These are phyloP conservation scores for Gymnopilus junonius DNA, from an alignment of 768 basidiomycete genomes.

Conservation along the genomic window DNA sequence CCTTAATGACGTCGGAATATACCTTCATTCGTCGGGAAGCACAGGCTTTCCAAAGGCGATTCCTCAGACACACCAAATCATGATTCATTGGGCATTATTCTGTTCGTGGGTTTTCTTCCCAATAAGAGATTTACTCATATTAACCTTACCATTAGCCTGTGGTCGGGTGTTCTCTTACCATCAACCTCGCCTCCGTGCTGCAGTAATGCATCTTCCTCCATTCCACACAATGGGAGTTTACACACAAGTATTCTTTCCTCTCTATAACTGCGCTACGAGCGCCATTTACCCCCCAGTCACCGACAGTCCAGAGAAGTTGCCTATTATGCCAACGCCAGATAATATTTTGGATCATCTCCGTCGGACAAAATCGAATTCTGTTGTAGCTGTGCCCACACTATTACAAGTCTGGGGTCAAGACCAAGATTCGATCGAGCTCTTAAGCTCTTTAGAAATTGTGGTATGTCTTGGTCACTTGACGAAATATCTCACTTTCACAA, in stretches of 20 bases:
- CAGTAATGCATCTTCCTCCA: constrained; percentile 37
- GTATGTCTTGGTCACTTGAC: constrained; percentile 13
- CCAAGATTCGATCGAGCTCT: constrained; percentile 23
- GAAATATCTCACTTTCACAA: neutral
- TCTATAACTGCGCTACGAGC: constrained; percentile 19
- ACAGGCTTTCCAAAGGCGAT: constrained; percentile 51
- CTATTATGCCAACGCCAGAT: constrained; percentile 28
- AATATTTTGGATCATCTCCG: constrained; percentile 37
- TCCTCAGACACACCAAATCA: constrained; percentile 31
- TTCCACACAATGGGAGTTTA: constrained; percentile 42
- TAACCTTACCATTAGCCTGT: neutral
- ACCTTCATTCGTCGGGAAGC: constrained; percentile 55
- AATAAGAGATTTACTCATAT: neutral
- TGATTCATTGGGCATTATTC: constrained; percentile 37
- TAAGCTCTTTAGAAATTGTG: constrained; percentile 26
- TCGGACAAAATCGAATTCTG: constrained; percentile 27
- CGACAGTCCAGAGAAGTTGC: neutral
- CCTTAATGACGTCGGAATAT: constrained; percentile 32
- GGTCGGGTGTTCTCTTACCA: constrained; percentile 17
- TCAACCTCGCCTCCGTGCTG: constrained; percentile 25
- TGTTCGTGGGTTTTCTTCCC: constrained; percentile 29
- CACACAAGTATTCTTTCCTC: constrained; percentile 33
- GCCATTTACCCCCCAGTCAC: neutral
- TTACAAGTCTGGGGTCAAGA: constrained; percentile 42
- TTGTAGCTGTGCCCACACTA: constrained; percentile 42